These are phyloP conservation scores for Pleurotus cornucopiae DNA, from an alignment of 768 basidiomycete species.

Conservation along the genomic window DNA sequence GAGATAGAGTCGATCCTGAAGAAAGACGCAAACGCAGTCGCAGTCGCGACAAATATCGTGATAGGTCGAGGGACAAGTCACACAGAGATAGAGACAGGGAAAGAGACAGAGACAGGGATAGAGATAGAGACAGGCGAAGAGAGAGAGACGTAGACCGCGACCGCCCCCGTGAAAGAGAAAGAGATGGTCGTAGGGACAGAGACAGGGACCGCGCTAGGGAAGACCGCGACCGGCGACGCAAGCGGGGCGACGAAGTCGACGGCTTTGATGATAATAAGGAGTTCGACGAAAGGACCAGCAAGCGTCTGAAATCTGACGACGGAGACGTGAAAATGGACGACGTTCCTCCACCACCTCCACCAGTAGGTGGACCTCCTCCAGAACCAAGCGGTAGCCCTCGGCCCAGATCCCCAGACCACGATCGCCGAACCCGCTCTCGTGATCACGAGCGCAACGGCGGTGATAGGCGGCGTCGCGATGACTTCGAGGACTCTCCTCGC, in stretches of 20 bases:
- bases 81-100: conserved; percentile 46
- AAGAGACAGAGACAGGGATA: conserved; percentile 42
- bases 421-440: conserved; percentile 46
- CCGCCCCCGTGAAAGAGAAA: conserved; percentile 42
- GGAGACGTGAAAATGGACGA: conserved; percentile 34
- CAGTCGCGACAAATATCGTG: conserved; percentile 43
- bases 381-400: conserved; percentile 48
- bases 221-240: conserved; percentile 57
- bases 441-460: conserved; percentile 46
- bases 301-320: conserved; percentile 63
- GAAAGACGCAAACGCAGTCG: conserved; percentile 61
- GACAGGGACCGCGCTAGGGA: conserved; percentile 44
- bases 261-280: conserved; percentile 40
- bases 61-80: conserved; percentile 43
- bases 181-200: conserved; percentile 50
- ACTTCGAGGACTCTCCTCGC: conserved; percentile 53
- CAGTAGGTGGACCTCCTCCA: conserved; percentile 1
- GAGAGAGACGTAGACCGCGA: conserved; percentile 46
- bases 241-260: conserved; percentile 61
- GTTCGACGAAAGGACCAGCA: conserved; percentile 48
- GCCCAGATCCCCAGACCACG: conserved; percentile 21
- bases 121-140: conserved; percentile 47
- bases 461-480: conserved; percentile 49
- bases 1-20: conserved; percentile 49
- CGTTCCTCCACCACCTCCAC: conserved; percentile 30